Percentiles rank a stretch among this genome's conserved stretches.
phyloP scores from a whole-genome alignment of 352 stramenopile species.

The Thraustochytrium striatum region DNA sequence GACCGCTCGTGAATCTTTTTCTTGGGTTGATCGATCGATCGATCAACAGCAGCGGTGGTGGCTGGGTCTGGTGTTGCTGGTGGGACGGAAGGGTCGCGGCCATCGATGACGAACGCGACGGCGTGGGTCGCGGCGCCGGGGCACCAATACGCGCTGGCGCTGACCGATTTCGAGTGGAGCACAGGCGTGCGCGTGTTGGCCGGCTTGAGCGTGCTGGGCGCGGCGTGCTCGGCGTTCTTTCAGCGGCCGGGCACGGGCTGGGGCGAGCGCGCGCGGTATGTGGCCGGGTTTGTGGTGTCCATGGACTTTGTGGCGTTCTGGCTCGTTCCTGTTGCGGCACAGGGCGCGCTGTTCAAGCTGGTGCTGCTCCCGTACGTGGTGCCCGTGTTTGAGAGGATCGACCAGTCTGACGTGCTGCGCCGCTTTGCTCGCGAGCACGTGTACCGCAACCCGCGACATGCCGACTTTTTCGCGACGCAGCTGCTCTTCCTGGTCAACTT shows the following conservation, averaged over 20 bases:
- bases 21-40: too few species aligned
- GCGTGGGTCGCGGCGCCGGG: too few species aligned
- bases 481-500: neutral
- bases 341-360: slow-evolving; percentile 45
- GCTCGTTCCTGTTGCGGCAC: slow-evolving; percentile 27
- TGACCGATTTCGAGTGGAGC: neutral
- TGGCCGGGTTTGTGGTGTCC: slow-evolving; percentile 5
- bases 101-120: too few species aligned
- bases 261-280: neutral
- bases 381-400: slow-evolving; percentile 46
- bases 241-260: neutral
- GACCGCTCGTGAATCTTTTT: too few species aligned
- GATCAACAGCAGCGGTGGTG: too few species aligned
- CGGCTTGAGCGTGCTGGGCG: neutral
- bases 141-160: too few species aligned
- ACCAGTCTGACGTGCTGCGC: slow-evolving; percentile 19
- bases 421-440: slow-evolving; percentile 37
- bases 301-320: slow-evolving; percentile 50
- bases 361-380: neutral
- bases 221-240: neutral
- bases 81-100: too few species aligned
- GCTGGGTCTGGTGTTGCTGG: too few species aligned
- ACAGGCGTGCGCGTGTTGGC: neutral
- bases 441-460: slow-evolving; percentile 45
- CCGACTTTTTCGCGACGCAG: slow-evolving; percentile 47